These are phyloP conservation scores for Chimonanthus praecox DNA, from an alignment of 164 flowering plant species.

Conservation along the genomic window DNA sequence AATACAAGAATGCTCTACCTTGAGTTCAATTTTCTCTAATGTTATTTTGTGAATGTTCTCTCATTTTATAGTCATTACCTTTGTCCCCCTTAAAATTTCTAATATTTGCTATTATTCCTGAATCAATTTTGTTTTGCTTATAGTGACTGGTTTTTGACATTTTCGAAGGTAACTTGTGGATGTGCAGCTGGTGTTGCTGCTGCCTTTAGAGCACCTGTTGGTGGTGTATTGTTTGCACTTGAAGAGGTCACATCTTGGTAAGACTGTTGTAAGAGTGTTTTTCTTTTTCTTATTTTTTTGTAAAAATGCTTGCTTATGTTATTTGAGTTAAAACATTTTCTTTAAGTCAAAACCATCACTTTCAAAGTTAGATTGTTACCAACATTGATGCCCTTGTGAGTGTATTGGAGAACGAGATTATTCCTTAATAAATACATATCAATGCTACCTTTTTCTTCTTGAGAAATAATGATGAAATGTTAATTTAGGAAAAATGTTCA, in stretches of 20 bases:
- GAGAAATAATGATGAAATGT: not conserved
- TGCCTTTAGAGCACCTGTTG: constrained; percentile 99
- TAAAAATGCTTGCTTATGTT: not conserved
- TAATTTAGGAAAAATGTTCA: not conserved
- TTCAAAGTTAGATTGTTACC: not conserved
- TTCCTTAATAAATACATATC: not conserved
- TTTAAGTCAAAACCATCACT: not conserved
- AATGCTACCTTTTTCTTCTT: not conserved
- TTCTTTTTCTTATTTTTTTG: too few species aligned
- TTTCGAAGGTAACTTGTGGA: constrained; percentile 97
- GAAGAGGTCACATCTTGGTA: constrained; percentile 99
- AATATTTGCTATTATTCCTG: not conserved
- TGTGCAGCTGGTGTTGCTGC: constrained; percentile 99
- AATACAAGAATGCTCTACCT: too few species aligned
- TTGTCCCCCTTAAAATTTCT: not conserved
- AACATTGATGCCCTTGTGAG: not conserved
- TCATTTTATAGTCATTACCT: not conserved
- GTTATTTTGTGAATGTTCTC: too few species aligned
- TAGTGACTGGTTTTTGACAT: constrained; percentile 29
- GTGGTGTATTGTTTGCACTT: constrained; percentile 95
- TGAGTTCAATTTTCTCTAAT: too few species aligned
- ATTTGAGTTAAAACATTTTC: not conserved
- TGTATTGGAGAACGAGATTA: not conserved
- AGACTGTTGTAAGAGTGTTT: not conserved
- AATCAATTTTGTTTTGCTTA: constrained; percentile 15